Evolutionary conservation across 371 early-diverging fungal genomes (phyloP), one percentile per base, ranked within the genome.

Genomic region (Coemansia sp.): DNA sequence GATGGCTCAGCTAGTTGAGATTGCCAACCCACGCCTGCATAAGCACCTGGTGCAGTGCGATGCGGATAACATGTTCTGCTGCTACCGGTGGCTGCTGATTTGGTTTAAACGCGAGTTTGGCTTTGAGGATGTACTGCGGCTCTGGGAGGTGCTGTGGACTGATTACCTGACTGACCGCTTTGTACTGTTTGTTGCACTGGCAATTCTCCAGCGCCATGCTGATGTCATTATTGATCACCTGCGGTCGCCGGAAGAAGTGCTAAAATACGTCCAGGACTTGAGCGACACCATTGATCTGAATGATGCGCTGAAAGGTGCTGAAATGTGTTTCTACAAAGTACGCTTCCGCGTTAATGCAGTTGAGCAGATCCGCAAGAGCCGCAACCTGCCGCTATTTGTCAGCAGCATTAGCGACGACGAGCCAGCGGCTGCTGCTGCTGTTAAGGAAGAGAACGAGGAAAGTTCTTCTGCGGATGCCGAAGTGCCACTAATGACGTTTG

Each of bases 81-180:
- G 95, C 73, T 97, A 94, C 83, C 89, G 97, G 3, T 97, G 97
- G 97, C 78, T 97, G n/a, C 73, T 97, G 51, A 89, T 97, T 15
- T 89, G 92, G 86, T 97, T 94, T 80, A 97, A 97, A 78, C 87
- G 98, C 39, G 98, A 97, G 80, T 94, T 96, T 69, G 84, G 86
- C 59, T 95, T 92, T 85, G 87, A 90, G 13, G 89, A 94, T 62
- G 85, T 90, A 21, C 85, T 89, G 79, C 70, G 84, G 41, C 67
- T 96, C 26, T 96, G 97, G 98, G 97, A 96, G 79, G 84, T 90
- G 8, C 77, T 94, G 13, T 97, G 96, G 93, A 87, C 94, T 2
- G 89, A 94, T 64, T 85, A 92, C 69, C 77, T 92, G 54, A 87
- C 91, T 11, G 85, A 84, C 7, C 85, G 93, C 63, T 91, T 92